Conservation (phyloP, 495 filamentous ascomycete genomes). For the Apiosordaria backusii region DNA sequence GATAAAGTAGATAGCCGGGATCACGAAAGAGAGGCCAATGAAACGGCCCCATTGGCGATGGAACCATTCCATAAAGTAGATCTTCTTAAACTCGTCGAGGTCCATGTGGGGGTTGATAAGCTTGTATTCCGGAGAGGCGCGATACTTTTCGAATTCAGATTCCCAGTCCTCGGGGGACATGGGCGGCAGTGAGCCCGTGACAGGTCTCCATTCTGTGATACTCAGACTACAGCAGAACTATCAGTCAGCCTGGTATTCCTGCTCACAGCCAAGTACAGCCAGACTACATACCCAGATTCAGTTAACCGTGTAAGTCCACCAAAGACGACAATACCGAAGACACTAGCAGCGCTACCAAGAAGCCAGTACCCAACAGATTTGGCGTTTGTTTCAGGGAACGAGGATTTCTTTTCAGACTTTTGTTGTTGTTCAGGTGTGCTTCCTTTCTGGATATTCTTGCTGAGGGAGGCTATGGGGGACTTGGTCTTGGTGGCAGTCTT, state of each 20-base stretch:
- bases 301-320: slow-evolving; percentile 90
- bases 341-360: slow-evolving; percentile 80
- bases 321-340: slow-evolving; percentile 95
- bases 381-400: slow-evolving; percentile 69
- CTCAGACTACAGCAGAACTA: slow-evolving; percentile 62
- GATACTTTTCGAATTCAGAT: slow-evolving; percentile 87
- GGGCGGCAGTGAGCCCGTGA: slow-evolving; percentile 90
- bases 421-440: background rate
- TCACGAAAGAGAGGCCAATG: slow-evolving; percentile 81
- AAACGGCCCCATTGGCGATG: slow-evolving; percentile 95
- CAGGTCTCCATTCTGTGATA: slow-evolving; percentile 98
- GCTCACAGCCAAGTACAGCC: background rate
- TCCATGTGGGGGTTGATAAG: slow-evolving; percentile 88
- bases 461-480: slow-evolving; percentile 16
- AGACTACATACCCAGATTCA: slow-evolving; percentile 76
- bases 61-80: slow-evolving; percentile 99
- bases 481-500: slow-evolving; percentile 8
- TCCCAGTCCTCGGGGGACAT: slow-evolving; percentile 75
- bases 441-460: slow-evolving; percentile 10
- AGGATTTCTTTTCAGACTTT: slow-evolving; percentile 25
- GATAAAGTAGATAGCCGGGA: slow-evolving; percentile 86
- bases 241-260: background rate
- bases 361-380: slow-evolving; percentile 88
- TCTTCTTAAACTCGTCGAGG: slow-evolving; percentile 90
- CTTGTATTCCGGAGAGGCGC: slow-evolving; percentile 83